Evolutionary conservation across 2,329 filamentous ascomycete species (phyloP), one percentile per base, ranked within the genome.

Genomic region (Emmonsia crescens): DNA sequence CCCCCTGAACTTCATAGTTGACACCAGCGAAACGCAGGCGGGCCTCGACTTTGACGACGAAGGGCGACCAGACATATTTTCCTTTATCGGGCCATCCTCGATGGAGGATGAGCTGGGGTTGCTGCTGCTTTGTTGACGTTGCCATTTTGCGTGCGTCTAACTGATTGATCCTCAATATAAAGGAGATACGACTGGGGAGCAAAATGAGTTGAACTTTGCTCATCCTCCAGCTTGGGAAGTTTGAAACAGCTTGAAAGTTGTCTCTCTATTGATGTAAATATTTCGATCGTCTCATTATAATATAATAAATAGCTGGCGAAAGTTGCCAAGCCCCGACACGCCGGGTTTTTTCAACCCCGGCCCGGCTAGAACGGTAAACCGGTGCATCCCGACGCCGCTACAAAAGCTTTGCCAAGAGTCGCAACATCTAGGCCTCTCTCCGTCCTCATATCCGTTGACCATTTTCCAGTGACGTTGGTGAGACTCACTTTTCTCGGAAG

Each of bases 11-110:
- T 19, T 65, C 67, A 70, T 87, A 87, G 0, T 70, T 46, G 2
- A 85, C 57, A 0, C 71, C 69, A 1, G 77, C 77, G 65, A 85
- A 78, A 16, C 85, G 83, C 5, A 87, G 76, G 16, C 84, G 82
- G 21, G 82, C 77, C 68, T 88, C 85, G 59, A 87, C 75, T 69
- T 87, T 87, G 52, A 74, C 81, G 59, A 85, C 83, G 65, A 85
- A 87, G 10, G 84, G 83, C 0, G 84, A 86, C 82, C 82, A 85
- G 58, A 79, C 76, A 66, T 85, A 78, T 21, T 66, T 66, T 5
- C 73, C 49, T 55, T 31, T 33, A 16, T 42, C 38, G 8, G 21
- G 46, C 24, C 21, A 62, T 33, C 49, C 57, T 42, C 48, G 38
- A 31, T 46, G 38, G n/a, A 59, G n/a, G 31, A 40, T 57, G 27